These are phyloP conservation scores for Porcisia deanei DNA, from an alignment of 208 protist species.

Conservation along the genomic window DNA sequence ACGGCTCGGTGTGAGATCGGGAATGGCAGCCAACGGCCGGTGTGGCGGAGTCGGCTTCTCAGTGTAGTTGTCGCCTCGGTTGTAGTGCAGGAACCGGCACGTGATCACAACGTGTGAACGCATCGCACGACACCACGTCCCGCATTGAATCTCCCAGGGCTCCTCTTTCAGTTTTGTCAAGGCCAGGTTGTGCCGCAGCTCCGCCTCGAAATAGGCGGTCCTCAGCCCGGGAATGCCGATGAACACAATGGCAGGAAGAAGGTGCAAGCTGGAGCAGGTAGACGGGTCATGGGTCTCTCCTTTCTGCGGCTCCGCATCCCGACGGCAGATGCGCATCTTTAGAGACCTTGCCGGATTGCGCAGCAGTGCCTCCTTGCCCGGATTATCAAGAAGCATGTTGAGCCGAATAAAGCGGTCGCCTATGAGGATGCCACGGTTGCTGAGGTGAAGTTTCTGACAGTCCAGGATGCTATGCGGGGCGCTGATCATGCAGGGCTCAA, in stretches of 20 bases:
- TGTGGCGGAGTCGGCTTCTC: slow-evolving; percentile 56
- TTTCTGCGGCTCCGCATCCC: slow-evolving; percentile 11
- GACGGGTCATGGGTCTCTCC: slow-evolving; percentile 29
- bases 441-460: slow-evolving; percentile 66
- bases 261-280: slow-evolving; percentile 59
- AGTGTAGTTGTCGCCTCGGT: slow-evolving; percentile 48
- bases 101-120: slow-evolving; percentile 75
- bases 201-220: slow-evolving; percentile 73
- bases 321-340: slow-evolving; percentile 48
- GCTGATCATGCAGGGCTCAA: slow-evolving; percentile 37
- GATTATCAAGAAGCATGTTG: slow-evolving; percentile 75
- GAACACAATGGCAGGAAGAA: slow-evolving; percentile 69
- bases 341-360: slow-evolving; percentile 38
- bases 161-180: slow-evolving; percentile 45
- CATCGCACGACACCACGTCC: slow-evolving; percentile 58
- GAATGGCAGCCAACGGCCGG: slow-evolving; percentile 53
- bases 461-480: slow-evolving; percentile 61
- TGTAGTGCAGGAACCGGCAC: slow-evolving; percentile 77
- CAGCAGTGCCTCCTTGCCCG: slow-evolving; percentile 49
- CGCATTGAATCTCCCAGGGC: slow-evolving; percentile 51
- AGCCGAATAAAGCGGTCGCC: slow-evolving; percentile 71
- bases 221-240: slow-evolving; percentile 53
- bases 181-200: slow-evolving; percentile 71
- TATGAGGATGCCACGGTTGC: slow-evolving; percentile 61
- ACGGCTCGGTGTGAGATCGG: slow-evolving; percentile 51